A percentile compares a stretch with the other conserved stretches of the same genome.
phyloP scores from a whole-genome alignment of 2,329 filamentous ascomycete genomes.

The Verticillium klebahnii region DNA sequence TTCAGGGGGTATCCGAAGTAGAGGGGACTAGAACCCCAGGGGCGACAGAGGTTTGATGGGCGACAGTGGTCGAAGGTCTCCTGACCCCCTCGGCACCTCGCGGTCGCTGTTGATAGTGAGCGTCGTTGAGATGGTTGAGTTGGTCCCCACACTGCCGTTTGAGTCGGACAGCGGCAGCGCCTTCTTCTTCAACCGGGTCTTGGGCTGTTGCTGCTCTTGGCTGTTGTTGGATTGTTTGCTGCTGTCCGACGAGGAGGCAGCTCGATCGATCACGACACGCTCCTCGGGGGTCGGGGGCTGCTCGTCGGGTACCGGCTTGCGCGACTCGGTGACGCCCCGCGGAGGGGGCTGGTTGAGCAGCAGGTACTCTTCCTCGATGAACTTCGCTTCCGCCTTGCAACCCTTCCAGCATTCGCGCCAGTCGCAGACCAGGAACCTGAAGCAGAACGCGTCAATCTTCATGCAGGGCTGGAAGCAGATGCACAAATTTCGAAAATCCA shows the following conservation, averaged over 20 bases:
- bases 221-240: constrained; percentile 43
- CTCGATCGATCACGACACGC: constrained; percentile 17
- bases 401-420: constrained; percentile 98
- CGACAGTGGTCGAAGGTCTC: constrained; percentile 53
- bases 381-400: constrained; percentile 83
- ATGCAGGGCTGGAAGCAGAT: constrained; percentile 97
- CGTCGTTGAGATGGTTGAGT: constrained; percentile 39
- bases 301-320: constrained; percentile 11
- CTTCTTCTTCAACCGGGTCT: constrained; percentile 40
- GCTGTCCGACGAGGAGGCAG: constrained; percentile 59
- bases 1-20: constrained; percentile 6
- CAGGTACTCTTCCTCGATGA: constrained; percentile 64
- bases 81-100: constrained; percentile 26
- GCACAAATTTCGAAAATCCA: constrained; percentile 93
- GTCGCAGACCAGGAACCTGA: constrained; percentile 90
- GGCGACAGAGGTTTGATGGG: constrained; percentile 64
- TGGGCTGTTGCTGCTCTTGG: constrained; percentile 21
- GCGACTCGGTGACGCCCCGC: constrained; percentile 36
- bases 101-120: constrained; percentile 40
- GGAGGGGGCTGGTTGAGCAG: constrained; percentile 56
- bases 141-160: constrained; percentile 39
- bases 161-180: constrained; percentile 32
- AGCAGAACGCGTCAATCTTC: constrained; percentile 92
- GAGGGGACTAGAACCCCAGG: constrained; percentile 44
- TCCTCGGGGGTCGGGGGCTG: constrained; percentile 13